Evolutionary conservation across 495 filamentous ascomycete genomes (phyloP).

Genomic region (Xylaria curta): DNA sequence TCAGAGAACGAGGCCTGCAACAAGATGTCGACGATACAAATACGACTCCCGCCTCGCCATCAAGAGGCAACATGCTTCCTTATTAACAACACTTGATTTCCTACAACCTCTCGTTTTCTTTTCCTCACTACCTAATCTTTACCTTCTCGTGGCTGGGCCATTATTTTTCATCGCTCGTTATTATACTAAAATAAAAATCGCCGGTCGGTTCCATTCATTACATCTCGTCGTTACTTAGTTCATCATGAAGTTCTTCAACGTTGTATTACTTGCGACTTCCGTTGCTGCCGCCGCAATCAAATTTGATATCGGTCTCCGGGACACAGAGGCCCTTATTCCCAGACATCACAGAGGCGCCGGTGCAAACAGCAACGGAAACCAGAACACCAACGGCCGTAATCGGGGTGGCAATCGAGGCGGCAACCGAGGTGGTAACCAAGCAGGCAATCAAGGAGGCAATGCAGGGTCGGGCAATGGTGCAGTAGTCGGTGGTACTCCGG

Average conservation of each 20-base stretch:
- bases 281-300: conserved; percentile 2
- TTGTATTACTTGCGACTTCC: conserved; percentile 8
- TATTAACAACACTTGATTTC: neutral
- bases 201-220: neutral
- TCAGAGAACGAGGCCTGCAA: neutral
- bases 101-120: neutral
- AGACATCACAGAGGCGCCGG: conserved; percentile 4
- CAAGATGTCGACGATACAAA: neutral
- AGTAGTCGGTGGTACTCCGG: neutral
- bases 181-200: neutral
- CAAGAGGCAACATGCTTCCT: neutral
- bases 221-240: neutral
- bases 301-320: neutral
- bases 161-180: neutral
- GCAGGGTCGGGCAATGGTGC: neutral
- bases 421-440: neutral
- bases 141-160: conserved; percentile 9
- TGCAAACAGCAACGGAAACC: conserved; percentile 6
- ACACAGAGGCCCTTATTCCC: neutral
- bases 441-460: conserved; percentile 7
- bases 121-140: neutral
- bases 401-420: conserved; percentile 13
- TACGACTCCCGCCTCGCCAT: neutral
- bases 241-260: conserved; percentile 10
- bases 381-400: neutral